These are phyloP conservation scores for Beauveria caledonica DNA, from an alignment of 2,329 filamentous ascomycete species.

Conservation along the genomic window DNA sequence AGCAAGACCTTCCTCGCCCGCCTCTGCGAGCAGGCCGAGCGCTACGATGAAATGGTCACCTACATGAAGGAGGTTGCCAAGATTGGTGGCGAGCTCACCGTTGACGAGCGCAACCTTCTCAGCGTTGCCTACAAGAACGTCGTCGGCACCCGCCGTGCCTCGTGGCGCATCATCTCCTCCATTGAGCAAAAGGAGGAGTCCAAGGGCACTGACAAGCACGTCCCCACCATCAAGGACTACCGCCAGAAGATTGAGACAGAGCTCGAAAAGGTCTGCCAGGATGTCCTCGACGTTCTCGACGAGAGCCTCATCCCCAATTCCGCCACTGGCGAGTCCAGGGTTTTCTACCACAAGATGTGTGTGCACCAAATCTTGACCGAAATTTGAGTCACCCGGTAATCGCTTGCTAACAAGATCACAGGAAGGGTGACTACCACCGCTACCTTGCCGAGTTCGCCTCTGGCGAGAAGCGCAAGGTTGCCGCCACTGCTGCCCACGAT, in stretches of 20 bases:
- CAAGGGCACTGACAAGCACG: slow-evolving; percentile 94
- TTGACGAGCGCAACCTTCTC: slow-evolving; percentile 97
- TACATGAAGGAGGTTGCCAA: slow-evolving; percentile 99
- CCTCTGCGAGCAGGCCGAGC: slow-evolving; percentile 99
- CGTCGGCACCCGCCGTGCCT: slow-evolving; percentile 93
- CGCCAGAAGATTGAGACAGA: slow-evolving; percentile 97
- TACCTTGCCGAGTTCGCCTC: slow-evolving; percentile 91
- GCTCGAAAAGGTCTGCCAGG: slow-evolving; percentile 96
- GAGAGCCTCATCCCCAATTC: slow-evolving; percentile 91
- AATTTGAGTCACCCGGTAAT: not conserved
- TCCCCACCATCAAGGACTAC: slow-evolving; percentile 90
- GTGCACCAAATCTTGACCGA: slow-evolving; percentile 27
- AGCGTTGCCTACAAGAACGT: slow-evolving; percentile 99
- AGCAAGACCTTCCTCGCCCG: slow-evolving; percentile 99
- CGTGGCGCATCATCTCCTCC: slow-evolving; percentile 98
- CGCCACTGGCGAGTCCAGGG: slow-evolving; percentile 95
- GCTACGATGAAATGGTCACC: slow-evolving; percentile 99
- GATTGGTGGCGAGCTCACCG: slow-evolving; percentile 68
- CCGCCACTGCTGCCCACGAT: slow-evolving; percentile 81
- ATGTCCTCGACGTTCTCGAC: slow-evolving; percentile 92
- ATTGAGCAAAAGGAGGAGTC: slow-evolving; percentile 99
- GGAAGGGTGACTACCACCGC: slow-evolving; percentile 96
- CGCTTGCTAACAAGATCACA: slow-evolving; percentile 28
- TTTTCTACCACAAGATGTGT: slow-evolving; percentile 99
- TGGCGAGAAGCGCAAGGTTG: slow-evolving; percentile 84